A percentile compares a stretch with the other conserved stretches of the same genome.
Evolutionary conservation across 78 protist species (phyloP).

Genomic region (Dictyostelium firmibasis): DNA sequence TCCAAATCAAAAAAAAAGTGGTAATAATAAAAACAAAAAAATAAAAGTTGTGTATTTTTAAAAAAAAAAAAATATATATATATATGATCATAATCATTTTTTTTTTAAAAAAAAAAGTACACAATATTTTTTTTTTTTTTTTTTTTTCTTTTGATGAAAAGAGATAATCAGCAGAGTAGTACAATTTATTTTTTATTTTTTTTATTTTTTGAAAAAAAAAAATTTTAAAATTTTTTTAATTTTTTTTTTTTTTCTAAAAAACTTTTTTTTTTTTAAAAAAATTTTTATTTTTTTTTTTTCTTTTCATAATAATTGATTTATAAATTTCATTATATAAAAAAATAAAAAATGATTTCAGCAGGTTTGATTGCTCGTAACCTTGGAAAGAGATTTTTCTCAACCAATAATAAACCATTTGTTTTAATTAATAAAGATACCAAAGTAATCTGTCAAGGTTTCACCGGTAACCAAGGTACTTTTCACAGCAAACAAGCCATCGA

Average conservation of each 20-base stretch:
- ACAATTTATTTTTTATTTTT: not conserved
- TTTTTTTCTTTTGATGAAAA: too few species aligned
- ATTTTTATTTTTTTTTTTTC: not conserved
- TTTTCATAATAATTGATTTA: not conserved
- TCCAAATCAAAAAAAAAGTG: not conserved
- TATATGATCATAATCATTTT: too few species aligned
- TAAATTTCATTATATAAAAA: not conserved
- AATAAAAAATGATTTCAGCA: not conserved
- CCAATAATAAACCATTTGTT: conserved; percentile 72
- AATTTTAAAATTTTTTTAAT: too few species aligned
- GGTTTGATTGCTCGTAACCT: not conserved
- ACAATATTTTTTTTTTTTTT: not conserved
- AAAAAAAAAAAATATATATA: too few species aligned
- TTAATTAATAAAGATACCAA: conserved; percentile 94
- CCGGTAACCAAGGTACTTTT: conserved; percentile 99
- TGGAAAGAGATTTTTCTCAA: conserved; percentile 3
- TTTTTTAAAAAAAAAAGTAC: too few species aligned
- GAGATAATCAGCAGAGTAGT: too few species aligned
- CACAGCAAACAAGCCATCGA: conserved; percentile 96
- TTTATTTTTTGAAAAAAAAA: too few species aligned
- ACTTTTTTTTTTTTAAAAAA: not conserved
- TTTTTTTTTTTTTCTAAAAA: not conserved
- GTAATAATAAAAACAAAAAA: not conserved
- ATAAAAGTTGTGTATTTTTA: too few species aligned
- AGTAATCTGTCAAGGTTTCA: conserved; percentile 99